Conservation (phyloP, 1,284 basidiomycete genomes). For the Melampsora allii-populina region DNA sequence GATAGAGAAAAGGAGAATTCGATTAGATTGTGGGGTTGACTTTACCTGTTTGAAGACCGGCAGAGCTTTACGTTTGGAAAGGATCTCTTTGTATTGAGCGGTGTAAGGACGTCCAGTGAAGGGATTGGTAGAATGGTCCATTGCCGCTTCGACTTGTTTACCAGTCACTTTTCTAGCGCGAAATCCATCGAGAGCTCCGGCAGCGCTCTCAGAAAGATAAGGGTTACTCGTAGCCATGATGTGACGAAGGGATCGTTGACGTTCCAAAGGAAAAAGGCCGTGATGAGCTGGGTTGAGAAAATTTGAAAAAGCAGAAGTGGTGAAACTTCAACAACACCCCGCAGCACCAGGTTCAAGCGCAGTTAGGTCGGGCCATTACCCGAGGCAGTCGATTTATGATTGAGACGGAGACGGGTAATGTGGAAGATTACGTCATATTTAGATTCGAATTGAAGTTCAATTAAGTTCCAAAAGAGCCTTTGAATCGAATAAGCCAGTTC, state of each 20-base stretch:
- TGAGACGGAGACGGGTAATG: too few species aligned
- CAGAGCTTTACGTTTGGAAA: slow-evolving; percentile 77
- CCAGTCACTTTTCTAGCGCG: slow-evolving; percentile 72
- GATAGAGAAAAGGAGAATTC: neutral
- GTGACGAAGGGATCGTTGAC: neutral
- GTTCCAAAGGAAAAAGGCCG: neutral
- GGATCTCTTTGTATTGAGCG: slow-evolving; percentile 77
- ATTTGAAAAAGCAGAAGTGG: neutral
- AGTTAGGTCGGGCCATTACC: too few species aligned
- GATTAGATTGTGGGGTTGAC: slow-evolving; percentile 2
- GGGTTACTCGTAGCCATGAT: slow-evolving; percentile 55
- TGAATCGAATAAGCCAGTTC: neutral
- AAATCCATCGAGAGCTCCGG: slow-evolving; percentile 66
- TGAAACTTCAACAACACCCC: neutral
- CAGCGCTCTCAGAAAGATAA: slow-evolving; percentile 57
- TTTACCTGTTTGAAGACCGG: slow-evolving; percentile 74
- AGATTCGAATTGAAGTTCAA: too few species aligned
- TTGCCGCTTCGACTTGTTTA: slow-evolving; percentile 66
- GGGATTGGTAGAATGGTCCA: slow-evolving; percentile 72
- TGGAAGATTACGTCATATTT: too few species aligned
- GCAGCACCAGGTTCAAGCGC: neutral
- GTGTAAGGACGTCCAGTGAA: slow-evolving; percentile 79
- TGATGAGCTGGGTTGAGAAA: too few species aligned
- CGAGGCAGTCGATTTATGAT: too few species aligned
- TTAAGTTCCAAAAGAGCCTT: too few species aligned